Conservation (phyloP, 2,329 filamentous ascomycete genomes). For the Lachnellula arida region DNA sequence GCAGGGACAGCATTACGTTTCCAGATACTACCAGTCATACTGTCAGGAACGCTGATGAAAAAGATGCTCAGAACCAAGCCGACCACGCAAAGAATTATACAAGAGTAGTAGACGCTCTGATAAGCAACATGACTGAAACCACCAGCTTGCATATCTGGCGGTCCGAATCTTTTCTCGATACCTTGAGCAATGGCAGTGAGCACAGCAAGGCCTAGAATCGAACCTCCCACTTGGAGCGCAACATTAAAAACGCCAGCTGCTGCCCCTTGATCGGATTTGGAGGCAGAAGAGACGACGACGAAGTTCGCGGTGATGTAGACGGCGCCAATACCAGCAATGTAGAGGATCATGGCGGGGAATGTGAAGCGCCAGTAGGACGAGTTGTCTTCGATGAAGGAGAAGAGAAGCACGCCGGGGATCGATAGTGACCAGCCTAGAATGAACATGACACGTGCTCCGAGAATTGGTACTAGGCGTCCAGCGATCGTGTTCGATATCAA, state of each 20-base stretch:
- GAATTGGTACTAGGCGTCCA: background rate
- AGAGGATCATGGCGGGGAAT: conserved; percentile 4
- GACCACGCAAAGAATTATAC: background rate
- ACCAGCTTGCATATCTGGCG: background rate
- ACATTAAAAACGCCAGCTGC: conserved; percentile 8
- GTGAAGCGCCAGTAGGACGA: conserved; percentile 3
- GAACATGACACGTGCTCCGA: conserved; percentile 2
- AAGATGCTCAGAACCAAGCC: conserved; percentile 1
- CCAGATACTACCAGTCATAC: background rate
- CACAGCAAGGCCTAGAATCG: conserved; percentile 1
- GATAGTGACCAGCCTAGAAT: background rate
- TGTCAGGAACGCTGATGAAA: background rate
- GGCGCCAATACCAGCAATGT: conserved; percentile 4
- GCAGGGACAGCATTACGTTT: too few relatives aligned
- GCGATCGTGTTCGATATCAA: background rate
- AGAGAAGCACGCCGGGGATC: conserved; percentile 1
- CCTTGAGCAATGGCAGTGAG: conserved; percentile 1
- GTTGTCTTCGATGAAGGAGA: conserved; percentile 1
- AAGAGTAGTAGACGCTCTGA: conserved; percentile 1
- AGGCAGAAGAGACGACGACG: conserved; percentile 1
- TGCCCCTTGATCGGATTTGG: conserved; percentile 1
- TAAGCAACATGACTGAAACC: background rate
- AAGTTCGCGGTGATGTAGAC: conserved; percentile 5
- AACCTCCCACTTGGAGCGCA: conserved; percentile 4
- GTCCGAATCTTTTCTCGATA: background rate